phyloP scores from a whole-genome alignment of 768 basidiomycete genomes.

The Mycena amicta region DNA sequence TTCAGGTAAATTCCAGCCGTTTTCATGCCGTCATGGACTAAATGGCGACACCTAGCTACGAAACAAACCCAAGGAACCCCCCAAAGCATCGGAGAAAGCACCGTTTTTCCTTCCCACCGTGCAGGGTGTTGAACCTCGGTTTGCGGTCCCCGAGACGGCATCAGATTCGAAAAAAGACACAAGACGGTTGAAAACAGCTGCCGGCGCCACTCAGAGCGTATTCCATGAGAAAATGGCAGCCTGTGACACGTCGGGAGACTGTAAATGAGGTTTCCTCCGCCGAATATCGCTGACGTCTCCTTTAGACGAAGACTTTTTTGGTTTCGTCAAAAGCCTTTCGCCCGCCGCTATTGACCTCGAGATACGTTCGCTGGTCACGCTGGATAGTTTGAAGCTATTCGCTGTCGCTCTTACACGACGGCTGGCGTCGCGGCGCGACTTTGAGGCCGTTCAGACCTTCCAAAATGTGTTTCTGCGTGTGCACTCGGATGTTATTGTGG shows the following conservation, averaged over 20 bases:
- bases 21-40: not conserved
- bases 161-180: constrained; percentile 46
- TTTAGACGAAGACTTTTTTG: constrained; percentile 82
- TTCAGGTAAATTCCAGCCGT: constrained; percentile 58
- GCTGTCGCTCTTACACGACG: constrained; percentile 73
- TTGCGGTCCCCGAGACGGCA: constrained; percentile 56
- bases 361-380: constrained; percentile 72
- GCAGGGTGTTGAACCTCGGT: constrained; percentile 83
- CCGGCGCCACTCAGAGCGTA: constrained; percentile 59
- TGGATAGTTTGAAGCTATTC: constrained; percentile 68
- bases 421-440: constrained; percentile 80
- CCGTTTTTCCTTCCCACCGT: constrained; percentile 97
- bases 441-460: constrained; percentile 92
- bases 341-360: constrained; percentile 93
- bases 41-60: constrained; percentile 60
- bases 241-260: constrained; percentile 60
- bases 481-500: constrained; percentile 81
- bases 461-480: constrained; percentile 81
- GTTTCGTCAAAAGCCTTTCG: constrained; percentile 80
- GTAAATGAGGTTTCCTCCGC: constrained; percentile 48
- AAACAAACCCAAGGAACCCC: constrained; percentile 95
- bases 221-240: constrained; percentile 67
- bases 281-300: not conserved
- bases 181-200: constrained; percentile 54
- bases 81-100: constrained; percentile 92